Evolutionary conservation across 352 stramenopile genomes (phyloP), one percentile per base, ranked within the genome.

Genomic region (Phytophthora podocarpi): DNA sequence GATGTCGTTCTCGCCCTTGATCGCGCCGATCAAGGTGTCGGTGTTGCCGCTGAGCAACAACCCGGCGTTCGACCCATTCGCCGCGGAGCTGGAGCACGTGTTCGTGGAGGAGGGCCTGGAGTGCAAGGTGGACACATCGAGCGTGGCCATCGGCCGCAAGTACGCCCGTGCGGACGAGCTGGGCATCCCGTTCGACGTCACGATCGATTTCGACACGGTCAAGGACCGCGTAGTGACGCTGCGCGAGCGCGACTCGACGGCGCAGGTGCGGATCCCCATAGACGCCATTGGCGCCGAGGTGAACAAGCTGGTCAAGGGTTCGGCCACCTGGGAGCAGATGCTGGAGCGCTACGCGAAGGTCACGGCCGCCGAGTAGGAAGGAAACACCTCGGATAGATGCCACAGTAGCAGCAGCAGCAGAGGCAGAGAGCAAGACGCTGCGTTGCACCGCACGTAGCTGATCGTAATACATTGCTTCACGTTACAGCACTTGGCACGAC

Each of bases 21-120:
- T 99, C 41, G 97, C 98, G 34, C 97, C 98, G n/a, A 97, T 99
- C 68, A 99, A 99, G 85, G 97, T 97, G 72, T 95, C 90, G 39
- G 93, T 99, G 45, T 86, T 98, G 45, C 93, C 95, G 34, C 89
- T 98, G 34, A 96, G 90, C 73, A 93, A 80, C 58, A 97, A 96
- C 66, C 24, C 77, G 10, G 80, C 73, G 8, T 98, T 98, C 47
- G 77, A 93, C 35, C 80, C 88, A 11, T 80, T 97, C 31, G 80
- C 84, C 18, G 80, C 47, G 49, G 93, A 90, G 72, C 74, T 98
- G 27, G 82, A 95, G 73, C 39, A 70, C 46, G 62, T 85, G 27
- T 88, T 93, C 50, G 73, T 78, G 31, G 60, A 81, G 30, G 70
- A 85, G 51, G 75, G 83, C 42, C 47, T 95, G 40, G 80, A 96